phyloP scores from a whole-genome alignment of 208 protist species.

The Acanthamoeba castellanii region DNA sequence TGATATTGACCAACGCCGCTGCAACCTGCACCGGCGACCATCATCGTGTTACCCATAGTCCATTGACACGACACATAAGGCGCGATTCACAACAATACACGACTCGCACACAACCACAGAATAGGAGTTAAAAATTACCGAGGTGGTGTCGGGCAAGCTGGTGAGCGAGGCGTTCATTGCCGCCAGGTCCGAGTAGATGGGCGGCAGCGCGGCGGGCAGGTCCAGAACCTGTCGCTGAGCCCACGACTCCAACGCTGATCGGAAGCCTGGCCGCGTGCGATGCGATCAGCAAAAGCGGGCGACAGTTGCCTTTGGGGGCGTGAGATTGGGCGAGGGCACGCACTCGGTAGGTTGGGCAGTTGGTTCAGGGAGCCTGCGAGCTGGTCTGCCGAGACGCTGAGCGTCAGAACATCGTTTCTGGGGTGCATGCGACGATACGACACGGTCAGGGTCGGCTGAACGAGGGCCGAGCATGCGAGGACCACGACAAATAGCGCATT shows the following conservation, averaged over 20 bases:
- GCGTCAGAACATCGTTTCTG: too few relatives aligned
- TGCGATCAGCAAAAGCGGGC: not conserved
- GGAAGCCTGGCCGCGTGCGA: not conserved
- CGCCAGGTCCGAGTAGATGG: not conserved
- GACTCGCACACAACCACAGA: not conserved
- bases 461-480: too few relatives aligned
- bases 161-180: not conserved
- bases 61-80: not conserved
- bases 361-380: too few relatives aligned
- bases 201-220: not conserved
- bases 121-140: not conserved
- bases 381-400: too few relatives aligned
- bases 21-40: not conserved
- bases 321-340: not conserved
- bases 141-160: not conserved
- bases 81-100: not conserved
- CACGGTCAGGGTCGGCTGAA: too few relatives aligned
- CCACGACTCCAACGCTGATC: not conserved
- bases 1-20: not conserved
- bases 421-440: too few relatives aligned
- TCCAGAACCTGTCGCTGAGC: not conserved
- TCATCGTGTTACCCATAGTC: too few relatives aligned
- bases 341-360: too few relatives aligned
- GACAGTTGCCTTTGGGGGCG: too few relatives aligned
- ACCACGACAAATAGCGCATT: too few relatives aligned